Percentiles rank a stretch among this genome's conserved stretches.
These are phyloP conservation scores for Colletotrichum cereale DNA, from an alignment of 2,329 filamentous ascomycete genomes.

Conservation along the genomic window DNA sequence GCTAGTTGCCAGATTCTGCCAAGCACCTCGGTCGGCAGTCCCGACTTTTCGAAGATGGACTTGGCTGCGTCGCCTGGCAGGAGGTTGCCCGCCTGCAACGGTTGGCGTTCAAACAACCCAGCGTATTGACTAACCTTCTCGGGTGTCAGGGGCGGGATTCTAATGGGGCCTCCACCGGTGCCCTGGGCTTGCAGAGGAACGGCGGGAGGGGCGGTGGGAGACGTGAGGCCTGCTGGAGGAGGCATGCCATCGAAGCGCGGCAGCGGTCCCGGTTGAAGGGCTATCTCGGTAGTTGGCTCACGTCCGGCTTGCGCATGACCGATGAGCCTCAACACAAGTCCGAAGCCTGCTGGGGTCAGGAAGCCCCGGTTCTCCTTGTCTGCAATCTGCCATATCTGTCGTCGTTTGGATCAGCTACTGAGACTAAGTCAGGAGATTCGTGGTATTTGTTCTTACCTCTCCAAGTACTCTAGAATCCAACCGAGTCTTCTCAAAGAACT, in stretches of 20 bases:
- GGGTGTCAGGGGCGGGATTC: constrained; percentile 88
- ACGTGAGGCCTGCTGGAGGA: constrained; percentile 45
- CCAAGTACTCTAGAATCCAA: constrained; percentile 88
- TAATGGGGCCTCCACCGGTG: constrained; percentile 76
- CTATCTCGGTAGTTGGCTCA: constrained; percentile 83
- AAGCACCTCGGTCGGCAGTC: constrained; percentile 88
- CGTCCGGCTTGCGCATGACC: constrained; percentile 93
- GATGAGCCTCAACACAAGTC: constrained; percentile 91
- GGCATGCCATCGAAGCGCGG: constrained; percentile 88
- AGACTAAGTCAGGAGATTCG: neutral
- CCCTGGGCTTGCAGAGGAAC: constrained; percentile 66
- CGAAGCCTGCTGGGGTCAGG: constrained; percentile 92
- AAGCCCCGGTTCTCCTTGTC: constrained; percentile 97
- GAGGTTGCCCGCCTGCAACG: constrained; percentile 76
- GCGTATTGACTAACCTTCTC: constrained; percentile 93
- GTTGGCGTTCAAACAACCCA: constrained; percentile 90
- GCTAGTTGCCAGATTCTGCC: constrained; percentile 97
- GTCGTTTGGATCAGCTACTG: constrained; percentile 13
- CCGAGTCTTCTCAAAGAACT: constrained; percentile 97
- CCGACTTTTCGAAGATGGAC: constrained; percentile 93
- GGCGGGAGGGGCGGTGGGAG: constrained; percentile 63
- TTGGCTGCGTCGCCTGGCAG: constrained; percentile 90
- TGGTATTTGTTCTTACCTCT: constrained; percentile 70
- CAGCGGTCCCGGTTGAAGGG: constrained; percentile 86
- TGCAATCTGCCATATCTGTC: constrained; percentile 98